These are phyloP conservation scores for Hydrangea macrophylla DNA, from an alignment of 148 eudicot species.

Conservation along the genomic window DNA sequence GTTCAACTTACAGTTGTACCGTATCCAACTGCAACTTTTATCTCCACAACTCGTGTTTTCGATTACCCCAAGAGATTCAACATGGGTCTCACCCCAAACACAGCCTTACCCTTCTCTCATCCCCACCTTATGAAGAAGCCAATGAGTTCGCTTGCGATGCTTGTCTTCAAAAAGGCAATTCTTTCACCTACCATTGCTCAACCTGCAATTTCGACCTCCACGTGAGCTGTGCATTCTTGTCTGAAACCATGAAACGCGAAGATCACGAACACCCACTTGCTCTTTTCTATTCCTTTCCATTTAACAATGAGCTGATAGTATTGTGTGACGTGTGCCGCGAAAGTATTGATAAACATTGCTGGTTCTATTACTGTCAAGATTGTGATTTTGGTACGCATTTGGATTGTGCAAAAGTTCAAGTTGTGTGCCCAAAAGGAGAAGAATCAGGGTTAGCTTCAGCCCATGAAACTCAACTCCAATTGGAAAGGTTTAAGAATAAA, in stretches of 20 bases:
- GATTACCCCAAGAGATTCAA: constrained; percentile 25
- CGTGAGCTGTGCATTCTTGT: constrained; percentile 20
- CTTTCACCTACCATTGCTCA: constrained; percentile 31
- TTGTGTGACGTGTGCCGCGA: constrained; percentile 15
- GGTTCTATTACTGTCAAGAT: constrained; percentile 18
- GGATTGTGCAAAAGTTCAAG: constrained; percentile 7
- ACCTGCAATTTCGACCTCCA: constrained; percentile 36
- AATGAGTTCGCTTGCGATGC: constrained; percentile 34
- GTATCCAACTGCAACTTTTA: constrained; percentile 23
- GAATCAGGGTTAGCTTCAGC: neutral
- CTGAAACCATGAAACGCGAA: constrained; percentile 5
- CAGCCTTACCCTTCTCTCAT: constrained; percentile 23
- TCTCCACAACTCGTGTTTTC: constrained; percentile 37
- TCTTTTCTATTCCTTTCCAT: constrained; percentile 15
- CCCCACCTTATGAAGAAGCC: constrained; percentile 17
- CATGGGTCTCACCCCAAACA: constrained; percentile 41
- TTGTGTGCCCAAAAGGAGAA: neutral
- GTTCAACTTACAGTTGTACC: constrained; percentile 22
- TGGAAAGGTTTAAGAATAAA: neutral
- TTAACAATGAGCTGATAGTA: neutral
- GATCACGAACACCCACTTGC: constrained; percentile 24
- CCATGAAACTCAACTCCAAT: constrained; percentile 2
- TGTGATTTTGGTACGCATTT: constrained; percentile 22
- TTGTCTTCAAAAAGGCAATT: constrained; percentile 20
- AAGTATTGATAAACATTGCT: neutral